Base-by-base conservation (phyloP, 495 filamentous ascomycete species). In the Aspergillus saccharolyticus region DNA sequence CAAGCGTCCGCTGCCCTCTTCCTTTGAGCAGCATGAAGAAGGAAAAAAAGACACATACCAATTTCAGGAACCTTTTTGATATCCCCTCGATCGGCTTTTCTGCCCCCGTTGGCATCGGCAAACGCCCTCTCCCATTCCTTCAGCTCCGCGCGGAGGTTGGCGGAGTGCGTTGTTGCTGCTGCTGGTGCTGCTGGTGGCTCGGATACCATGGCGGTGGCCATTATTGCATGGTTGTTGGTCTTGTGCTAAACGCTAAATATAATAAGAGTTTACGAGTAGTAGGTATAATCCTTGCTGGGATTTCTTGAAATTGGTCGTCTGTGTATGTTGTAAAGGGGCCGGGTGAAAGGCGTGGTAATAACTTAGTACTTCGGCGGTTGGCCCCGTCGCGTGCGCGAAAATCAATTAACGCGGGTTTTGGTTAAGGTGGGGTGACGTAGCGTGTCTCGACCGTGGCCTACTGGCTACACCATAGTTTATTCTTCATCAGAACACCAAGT, bases 81-180 rank as follows among this genome's bases (percentile, higher is more conserved):
- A 70, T 96, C 91, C 15, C 87, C 84, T 42, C 90, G 86, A 18
- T 80, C 78, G 14, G 94, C 87, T 74, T 96, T 96, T 52, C 77
- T 80, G 16, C 91, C 91, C 12, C 72, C 78, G 65, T 96, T 81
- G 1, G 75, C 72, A 19, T 74, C 72, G 1, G 89, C 82, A 76
- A 94, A 97, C 6, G 80, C 73, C 62, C 81, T 83, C 70, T 98
- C 93, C 87, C 91, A 98, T 66, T 78, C 71, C 70, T 97, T 98
- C 28, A 98, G 73, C 59, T 96, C 89, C 10, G 76, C 74, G 4
- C 90, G 85, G 20, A 96, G 70, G 54, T 52, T 61, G 4, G 63
- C 63, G 39, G 71, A 67, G 39, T 68, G 62, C 0, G 57, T 3
- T 3, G 25, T 28, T 28, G 25, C 25, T 28, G 25, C 9, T 28